These are phyloP conservation scores for Dictyostelium brefeldianum DNA, from an alignment of 78 protist species.

Conservation along the genomic window DNA sequence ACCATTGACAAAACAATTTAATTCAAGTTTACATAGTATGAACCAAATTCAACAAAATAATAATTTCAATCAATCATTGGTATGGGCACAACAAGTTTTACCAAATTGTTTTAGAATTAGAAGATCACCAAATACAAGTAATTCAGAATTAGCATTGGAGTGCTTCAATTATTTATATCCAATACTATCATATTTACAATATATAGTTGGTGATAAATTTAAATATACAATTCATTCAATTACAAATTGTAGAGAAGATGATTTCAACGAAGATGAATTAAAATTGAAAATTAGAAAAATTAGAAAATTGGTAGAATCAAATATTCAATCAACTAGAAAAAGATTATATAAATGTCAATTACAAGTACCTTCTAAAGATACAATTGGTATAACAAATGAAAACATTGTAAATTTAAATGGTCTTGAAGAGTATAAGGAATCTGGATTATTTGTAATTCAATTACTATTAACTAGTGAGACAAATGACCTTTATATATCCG, in stretches of 20 bases:
- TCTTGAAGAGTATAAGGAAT: background rate
- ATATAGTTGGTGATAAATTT: background rate
- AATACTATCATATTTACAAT: background rate
- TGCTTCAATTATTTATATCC: conserved; percentile 40
- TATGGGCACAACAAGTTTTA: conserved; percentile 63
- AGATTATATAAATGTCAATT: background rate
- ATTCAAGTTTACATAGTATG: background rate
- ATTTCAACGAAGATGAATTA: background rate
- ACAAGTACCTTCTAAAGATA: background rate
- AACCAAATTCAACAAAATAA: background rate
- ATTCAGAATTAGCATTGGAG: background rate
- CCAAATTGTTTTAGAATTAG: conserved; percentile 24
- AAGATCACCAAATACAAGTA: background rate
- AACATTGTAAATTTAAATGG: background rate
- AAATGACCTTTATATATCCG: conserved; percentile 9
- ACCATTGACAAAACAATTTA: background rate
- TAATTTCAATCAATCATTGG: background rate
- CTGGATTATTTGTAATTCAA: conserved; percentile 23
- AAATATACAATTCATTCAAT: background rate
- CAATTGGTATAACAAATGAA: background rate
- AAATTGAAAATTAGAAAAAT: background rate
- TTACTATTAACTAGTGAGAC: background rate
- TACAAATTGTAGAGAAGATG: background rate
- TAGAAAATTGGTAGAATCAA: background rate
- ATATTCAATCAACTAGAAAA: background rate